phyloP scores from a whole-genome alignment of 163 green algal genomes.

The Prototheca wickerhamii region DNA sequence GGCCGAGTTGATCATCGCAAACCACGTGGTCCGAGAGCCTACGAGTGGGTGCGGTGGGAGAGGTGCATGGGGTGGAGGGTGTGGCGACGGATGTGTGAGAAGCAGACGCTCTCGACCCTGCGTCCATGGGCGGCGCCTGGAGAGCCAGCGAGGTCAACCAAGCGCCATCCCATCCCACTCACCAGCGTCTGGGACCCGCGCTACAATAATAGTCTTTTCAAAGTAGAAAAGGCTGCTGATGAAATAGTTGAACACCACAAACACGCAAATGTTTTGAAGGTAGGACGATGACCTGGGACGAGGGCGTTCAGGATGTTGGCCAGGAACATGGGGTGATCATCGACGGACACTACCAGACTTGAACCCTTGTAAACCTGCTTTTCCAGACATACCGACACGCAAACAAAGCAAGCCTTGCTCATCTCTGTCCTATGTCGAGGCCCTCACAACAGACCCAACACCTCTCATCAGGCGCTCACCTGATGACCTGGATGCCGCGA shows the following conservation, averaged over 20 bases:
- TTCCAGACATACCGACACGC: too few species aligned
- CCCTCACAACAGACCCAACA: too few species aligned
- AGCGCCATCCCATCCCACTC: neutral
- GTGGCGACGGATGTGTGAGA: too few species aligned
- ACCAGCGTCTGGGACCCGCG: slow-evolving; percentile 4
- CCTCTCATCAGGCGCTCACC: neutral
- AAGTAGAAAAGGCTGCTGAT: slow-evolving; percentile 40
- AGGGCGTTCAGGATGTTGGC: neutral
- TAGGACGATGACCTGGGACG: slow-evolving; percentile 34
- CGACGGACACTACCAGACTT: too few species aligned
- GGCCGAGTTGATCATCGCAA: slow-evolving; percentile 54
- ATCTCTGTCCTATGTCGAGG: too few species aligned
- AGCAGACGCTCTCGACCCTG: too few species aligned
- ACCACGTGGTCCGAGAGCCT: slow-evolving; percentile 41
- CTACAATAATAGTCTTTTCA: slow-evolving; percentile 31
- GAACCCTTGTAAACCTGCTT: too few species aligned
- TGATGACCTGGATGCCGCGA: neutral
- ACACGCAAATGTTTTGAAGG: slow-evolving; percentile 48
- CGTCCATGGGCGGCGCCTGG: neutral
- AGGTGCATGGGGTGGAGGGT: neutral
- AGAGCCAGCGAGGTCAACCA: neutral
- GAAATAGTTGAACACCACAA: slow-evolving; percentile 50
- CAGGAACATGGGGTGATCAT: neutral
- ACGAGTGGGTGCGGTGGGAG: neutral
- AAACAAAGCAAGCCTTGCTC: too few species aligned